Conservation (phyloP, 768 basidiomycete genomes). For the Hygrophorus pudorinus region DNA sequence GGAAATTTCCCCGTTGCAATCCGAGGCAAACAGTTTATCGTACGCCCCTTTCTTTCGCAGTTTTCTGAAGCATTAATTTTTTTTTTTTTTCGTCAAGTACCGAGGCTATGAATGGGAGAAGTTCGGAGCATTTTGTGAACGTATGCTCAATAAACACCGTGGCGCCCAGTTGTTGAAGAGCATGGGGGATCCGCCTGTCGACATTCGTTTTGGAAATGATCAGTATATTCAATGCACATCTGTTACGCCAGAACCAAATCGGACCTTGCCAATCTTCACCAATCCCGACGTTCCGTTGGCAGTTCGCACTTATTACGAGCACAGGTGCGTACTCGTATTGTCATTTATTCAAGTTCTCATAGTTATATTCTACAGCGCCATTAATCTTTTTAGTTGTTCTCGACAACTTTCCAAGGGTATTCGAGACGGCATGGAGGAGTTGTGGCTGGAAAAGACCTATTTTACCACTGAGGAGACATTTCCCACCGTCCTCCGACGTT, state of each 20-base stretch:
- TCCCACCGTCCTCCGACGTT: constrained; percentile 85
- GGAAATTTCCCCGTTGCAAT: constrained; percentile 85
- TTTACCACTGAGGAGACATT: constrained; percentile 82
- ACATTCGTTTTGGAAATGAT: constrained; percentile 67
- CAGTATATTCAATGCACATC: constrained; percentile 87
- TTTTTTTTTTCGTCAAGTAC: constrained; percentile 39
- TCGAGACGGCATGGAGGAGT: constrained; percentile 59
- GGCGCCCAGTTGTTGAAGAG: constrained; percentile 71
- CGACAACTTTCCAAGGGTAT: constrained; percentile 56
- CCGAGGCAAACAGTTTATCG: constrained; percentile 85
- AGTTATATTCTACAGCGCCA: constrained; percentile 41
- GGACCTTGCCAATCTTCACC: constrained; percentile 64
- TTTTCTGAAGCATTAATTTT: constrained; percentile 5
- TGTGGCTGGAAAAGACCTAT: constrained; percentile 85
- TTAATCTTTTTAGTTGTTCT: constrained; percentile 73
- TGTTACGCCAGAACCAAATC: constrained; percentile 80
- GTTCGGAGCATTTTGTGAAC: constrained; percentile 79
- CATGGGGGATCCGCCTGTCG: constrained; percentile 67
- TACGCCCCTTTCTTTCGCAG: constrained; percentile 24
- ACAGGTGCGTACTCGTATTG: constrained; percentile 39
- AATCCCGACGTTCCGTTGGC: constrained; percentile 75
- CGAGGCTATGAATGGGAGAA: constrained; percentile 96
- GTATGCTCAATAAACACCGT: constrained; percentile 86
- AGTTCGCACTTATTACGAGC: constrained; percentile 80
- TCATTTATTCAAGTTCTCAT: background rate